Evolutionary conservation across 2,329 filamentous ascomycete species (phyloP).

Genomic region (Arthroderma sp.): DNA sequence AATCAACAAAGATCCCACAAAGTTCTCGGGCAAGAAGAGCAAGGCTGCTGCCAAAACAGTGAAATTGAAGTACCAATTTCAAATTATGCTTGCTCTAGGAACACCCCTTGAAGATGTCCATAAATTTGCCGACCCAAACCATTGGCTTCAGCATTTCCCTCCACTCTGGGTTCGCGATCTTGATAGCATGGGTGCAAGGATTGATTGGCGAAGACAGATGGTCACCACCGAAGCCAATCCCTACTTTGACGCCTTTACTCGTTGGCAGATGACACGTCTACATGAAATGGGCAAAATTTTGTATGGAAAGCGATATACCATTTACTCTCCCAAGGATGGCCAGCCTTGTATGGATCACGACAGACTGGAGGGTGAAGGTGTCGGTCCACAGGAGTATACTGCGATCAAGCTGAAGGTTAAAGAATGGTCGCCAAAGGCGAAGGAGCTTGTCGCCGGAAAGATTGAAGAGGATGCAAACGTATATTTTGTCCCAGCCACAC

Average conservation of each 20-base stretch:
- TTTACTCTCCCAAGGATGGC: constrained; percentile 81
- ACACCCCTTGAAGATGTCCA: constrained; percentile 82
- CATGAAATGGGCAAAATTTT: constrained; percentile 85
- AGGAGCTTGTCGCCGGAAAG: constrained; percentile 59
- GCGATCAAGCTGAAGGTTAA: constrained; percentile 82
- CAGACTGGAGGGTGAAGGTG: constrained; percentile 64
- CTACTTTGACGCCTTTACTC: constrained; percentile 88
- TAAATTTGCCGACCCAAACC: constrained; percentile 75
- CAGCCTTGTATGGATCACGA: constrained; percentile 85
- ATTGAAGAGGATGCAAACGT: constrained; percentile 66
- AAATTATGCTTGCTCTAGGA: constrained; percentile 85
- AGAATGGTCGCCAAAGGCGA: constrained; percentile 71
- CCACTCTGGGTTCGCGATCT: constrained; percentile 65
- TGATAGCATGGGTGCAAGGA: constrained; percentile 67
- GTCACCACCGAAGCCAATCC: constrained; percentile 94
- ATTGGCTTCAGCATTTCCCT: constrained; percentile 90
- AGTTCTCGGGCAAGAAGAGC: constrained; percentile 85
- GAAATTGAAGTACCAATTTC: constrained; percentile 91
- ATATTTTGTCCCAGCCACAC: constrained; percentile 81
- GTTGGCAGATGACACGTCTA: constrained; percentile 94
- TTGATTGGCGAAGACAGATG: constrained; percentile 87
- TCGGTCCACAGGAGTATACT: constrained; percentile 82
- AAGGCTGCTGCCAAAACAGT: constrained; percentile 83
- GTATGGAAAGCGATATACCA: constrained; percentile 83
- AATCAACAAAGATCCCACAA: constrained; percentile 69